These are phyloP conservation scores for Murraya paniculata DNA, from an alignment of 345 rosid genomes.

Conservation along the genomic window DNA sequence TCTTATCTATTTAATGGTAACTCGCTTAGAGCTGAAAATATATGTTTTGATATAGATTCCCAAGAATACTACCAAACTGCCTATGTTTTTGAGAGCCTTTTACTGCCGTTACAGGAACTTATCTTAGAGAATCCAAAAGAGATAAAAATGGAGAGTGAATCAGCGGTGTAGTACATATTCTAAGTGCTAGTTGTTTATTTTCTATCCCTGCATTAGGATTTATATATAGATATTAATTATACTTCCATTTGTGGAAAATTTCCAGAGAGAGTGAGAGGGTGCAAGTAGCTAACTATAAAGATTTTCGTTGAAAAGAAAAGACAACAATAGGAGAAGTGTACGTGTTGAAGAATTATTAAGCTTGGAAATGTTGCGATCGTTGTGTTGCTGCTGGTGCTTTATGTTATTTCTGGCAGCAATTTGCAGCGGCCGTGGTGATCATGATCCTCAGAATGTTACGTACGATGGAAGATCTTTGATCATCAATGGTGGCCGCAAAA, in stretches of 20 bases:
- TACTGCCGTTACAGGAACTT: background rate
- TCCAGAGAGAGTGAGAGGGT: too few species aligned
- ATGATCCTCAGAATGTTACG: constrained; percentile 15
- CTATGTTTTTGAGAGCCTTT: background rate
- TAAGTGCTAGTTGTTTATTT: background rate
- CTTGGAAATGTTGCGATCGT: background rate
- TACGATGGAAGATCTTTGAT: constrained; percentile 65
- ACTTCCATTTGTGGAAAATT: background rate
- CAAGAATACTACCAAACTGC: background rate
- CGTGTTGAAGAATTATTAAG: background rate
- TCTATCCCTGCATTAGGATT: background rate
- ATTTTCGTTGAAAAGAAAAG: too few species aligned
- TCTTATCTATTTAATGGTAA: too few species aligned
- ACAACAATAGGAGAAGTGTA: too few species aligned
- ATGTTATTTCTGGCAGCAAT: constrained; percentile 5
- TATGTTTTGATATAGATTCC: too few species aligned
- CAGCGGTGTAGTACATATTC: background rate
- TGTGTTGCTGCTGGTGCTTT: background rate
- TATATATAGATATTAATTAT: background rate
- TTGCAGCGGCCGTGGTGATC: background rate
- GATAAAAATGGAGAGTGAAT: background rate
- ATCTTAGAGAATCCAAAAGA: background rate
- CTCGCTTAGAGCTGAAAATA: too few species aligned
- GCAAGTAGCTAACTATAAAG: background rate
- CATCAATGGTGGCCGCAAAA: constrained; percentile 52